Evolutionary conservation across 192 early-diverging fungal genomes (phyloP).

Genomic region (Podila verticillata): DNA sequence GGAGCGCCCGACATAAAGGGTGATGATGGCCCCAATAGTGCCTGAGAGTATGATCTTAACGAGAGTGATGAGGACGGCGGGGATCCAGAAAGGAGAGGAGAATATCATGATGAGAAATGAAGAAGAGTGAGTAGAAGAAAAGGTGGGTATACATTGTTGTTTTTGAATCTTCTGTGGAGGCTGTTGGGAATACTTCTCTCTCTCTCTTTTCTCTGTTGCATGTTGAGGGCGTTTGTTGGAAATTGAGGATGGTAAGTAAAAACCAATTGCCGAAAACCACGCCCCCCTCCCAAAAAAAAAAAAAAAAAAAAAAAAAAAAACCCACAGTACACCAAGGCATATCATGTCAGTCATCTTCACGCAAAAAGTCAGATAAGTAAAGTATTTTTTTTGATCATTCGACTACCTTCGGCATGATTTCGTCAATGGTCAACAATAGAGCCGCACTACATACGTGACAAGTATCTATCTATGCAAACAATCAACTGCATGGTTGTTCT

Average conservation of each 20-base stretch:
- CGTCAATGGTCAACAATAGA: background rate
- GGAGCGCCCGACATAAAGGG: background rate
- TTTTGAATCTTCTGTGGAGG: constrained; percentile 1
- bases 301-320: too few relatives aligned
- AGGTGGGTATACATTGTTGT: constrained; percentile 1
- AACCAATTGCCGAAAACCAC: constrained; percentile 1
- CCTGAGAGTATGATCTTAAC: constrained; percentile 6
- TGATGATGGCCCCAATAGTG: background rate
- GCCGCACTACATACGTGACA: background rate
- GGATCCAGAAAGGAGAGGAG: background rate
- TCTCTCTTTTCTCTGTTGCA: constrained; percentile 7
- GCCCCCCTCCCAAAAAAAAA: background rate
- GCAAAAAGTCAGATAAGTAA: background rate
- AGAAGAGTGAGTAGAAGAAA: too few relatives aligned
- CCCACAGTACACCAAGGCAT: too few relatives aligned
- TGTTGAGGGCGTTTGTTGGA: background rate
- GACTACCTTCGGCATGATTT: constrained; percentile 5
- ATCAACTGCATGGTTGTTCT: constrained; percentile 6
- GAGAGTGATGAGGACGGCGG: background rate
- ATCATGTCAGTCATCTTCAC: background rate
- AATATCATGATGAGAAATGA: constrained; percentile 4
- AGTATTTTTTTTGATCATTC: background rate
- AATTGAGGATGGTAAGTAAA: constrained; percentile 3
- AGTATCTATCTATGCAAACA: background rate
- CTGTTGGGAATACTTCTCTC: background rate